Conservation (phyloP, 2,329 filamentous ascomycete species). For the Mycosphaerelloides madeirae region DNA sequence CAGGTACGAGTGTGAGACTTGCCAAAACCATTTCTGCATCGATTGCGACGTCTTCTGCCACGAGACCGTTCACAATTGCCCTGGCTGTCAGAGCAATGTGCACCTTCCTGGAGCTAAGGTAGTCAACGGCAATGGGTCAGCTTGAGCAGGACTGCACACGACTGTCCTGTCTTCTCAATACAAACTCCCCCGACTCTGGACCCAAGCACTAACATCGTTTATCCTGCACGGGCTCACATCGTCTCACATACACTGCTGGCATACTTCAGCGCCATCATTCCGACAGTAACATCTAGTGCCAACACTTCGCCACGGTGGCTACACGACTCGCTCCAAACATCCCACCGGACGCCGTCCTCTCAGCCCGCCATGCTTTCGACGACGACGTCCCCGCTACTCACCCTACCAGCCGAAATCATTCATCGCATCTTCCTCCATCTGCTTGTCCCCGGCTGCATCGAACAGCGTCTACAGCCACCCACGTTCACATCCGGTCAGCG, state of each 20-base stretch:
- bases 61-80: slow-evolving; percentile 92
- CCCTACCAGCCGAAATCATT: not conserved
- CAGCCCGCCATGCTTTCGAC: not conserved
- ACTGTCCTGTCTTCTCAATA: not conserved
- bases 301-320: not conserved
- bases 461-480: not conserved
- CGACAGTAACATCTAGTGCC: not conserved
- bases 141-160: not conserved
- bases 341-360: no score
- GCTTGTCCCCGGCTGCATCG: slow-evolving; percentile 1
- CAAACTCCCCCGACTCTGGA: not conserved
- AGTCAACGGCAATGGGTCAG: slow-evolving; percentile 1
- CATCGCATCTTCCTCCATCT: not conserved
- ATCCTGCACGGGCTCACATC: not conserved
- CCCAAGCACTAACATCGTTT: not conserved
- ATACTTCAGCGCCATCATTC: no score
- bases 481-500: not conserved
- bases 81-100: slow-evolving; percentile 64
- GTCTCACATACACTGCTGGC: not conserved
- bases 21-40: slow-evolving; percentile 88
- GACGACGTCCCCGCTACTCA: not conserved
- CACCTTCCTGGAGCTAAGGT: slow-evolving; percentile 26
- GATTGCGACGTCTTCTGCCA: slow-evolving; percentile 96
- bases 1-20: slow-evolving; percentile 84
- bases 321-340: not conserved